Evolutionary conservation across 1,139 yeast genomes (phyloP), one percentile per base, ranked within the genome.

Genomic region (Diutina scorzettiae): DNA sequence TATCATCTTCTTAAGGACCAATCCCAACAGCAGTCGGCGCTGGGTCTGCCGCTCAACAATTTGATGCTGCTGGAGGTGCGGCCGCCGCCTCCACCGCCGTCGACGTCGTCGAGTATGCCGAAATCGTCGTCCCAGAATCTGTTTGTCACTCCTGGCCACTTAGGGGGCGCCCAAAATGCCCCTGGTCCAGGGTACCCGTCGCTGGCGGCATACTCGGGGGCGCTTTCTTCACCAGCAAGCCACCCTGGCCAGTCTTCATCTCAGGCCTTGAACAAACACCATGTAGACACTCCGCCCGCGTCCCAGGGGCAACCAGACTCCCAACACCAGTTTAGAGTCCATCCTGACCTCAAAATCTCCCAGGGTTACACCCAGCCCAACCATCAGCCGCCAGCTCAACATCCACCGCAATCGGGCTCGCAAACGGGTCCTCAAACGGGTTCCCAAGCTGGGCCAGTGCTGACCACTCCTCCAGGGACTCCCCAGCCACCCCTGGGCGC

Each of bases 331-430:
- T 19, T 18, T n/a, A 21, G 58, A 34, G 54, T 56, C 12, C 68
- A 59, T 44, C 67, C 68, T 31, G 63, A 59, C 40, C 55, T 61
- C 47, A 59, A 58, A 47, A 55, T 61, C 28, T 62, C 55, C 45
- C 8, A 19, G 2, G 21, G n/a, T 27, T 21, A 33, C 36, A 32
- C 24, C 37, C 37, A 33, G 21, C 37, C 37, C 12, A 18, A 18
- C 18, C 16, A 30, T 11, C 27, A 20, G 17, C 20, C 21, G 18
- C 24, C 14, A 11, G 24, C 17, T 18, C 23, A 5, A 19, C 14
- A 11, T 16, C 33, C 18, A 19, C 33, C 18, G 11, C n/a, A 30
- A 16, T 9, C 6, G 25, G 8, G 9, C 6, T 9, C 6, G 9
- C 30, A 9, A 14, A 12, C 8, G 30, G 12, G 5, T 12, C 30